Percentiles rank a stretch among this genome's conserved stretches.
These are phyloP conservation scores for Pichia californica DNA, from an alignment of 805 yeast genomes.

Conservation along the genomic window DNA sequence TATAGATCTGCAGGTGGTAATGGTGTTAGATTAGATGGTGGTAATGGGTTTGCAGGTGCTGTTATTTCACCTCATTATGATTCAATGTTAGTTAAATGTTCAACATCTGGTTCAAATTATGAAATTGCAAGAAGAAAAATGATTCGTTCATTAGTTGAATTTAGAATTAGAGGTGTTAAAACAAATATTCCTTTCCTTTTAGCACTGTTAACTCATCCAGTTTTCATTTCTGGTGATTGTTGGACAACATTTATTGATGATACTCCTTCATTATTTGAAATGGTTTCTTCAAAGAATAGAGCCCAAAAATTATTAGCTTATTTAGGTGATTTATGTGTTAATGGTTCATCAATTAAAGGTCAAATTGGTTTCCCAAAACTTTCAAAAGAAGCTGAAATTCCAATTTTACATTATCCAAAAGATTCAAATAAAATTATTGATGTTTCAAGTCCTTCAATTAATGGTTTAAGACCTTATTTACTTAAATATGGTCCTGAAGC, in stretches of 20 bases:
- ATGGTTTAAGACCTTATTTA: conserved; percentile 90
- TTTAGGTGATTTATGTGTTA: conserved; percentile 89
- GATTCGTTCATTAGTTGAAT: conserved; percentile 94
- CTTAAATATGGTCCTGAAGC: conserved; percentile 81
- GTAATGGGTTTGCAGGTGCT: conserved; percentile 96
- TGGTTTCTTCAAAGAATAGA: conserved; percentile 93
- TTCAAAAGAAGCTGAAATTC: conserved; percentile 66
- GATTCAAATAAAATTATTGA: conserved; percentile 57
- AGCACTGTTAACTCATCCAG: conserved; percentile 84
- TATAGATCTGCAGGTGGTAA: conserved; percentile 99
- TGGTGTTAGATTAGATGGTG: conserved; percentile 98
- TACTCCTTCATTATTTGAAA: conserved; percentile 91
- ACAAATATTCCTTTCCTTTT: conserved; percentile 95
- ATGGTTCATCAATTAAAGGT: conserved; percentile 94
- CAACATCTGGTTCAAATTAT: conserved; percentile 94
- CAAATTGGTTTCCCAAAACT: conserved; percentile 91
- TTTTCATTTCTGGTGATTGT: conserved; percentile 79
- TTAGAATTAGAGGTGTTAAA: conserved; percentile 98
- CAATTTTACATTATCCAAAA: conserved; percentile 55
- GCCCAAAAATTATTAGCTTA: conserved; percentile 90
- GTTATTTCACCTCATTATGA: conserved; percentile 96
- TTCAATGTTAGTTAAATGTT: conserved; percentile 95
- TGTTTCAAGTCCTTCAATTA: conserved; percentile 44
- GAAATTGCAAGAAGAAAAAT: conserved; percentile 97
- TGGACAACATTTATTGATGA: conserved; percentile 99